Evolutionary conservation across 371 early-diverging fungal species (phyloP), one percentile per base, ranked within the genome.

Genomic region (Chytridium lagenaria): DNA sequence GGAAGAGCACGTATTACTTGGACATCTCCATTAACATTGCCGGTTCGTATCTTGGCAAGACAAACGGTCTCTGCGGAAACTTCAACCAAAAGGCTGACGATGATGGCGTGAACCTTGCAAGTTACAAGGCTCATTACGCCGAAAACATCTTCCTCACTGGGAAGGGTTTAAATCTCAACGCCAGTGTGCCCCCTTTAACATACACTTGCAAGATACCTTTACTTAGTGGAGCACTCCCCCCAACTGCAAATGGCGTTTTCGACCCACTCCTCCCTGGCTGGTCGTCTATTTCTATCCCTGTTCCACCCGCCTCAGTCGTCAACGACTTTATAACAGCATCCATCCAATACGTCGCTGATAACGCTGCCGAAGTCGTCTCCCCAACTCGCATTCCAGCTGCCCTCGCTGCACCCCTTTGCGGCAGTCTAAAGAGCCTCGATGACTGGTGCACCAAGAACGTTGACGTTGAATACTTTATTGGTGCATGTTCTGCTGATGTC

Each of bases 51-150:
- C 5, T 55, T 10, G 26, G 26, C 57, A 55, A 55, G 57, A 26
- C 26, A 7, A 55, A 55, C 10, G 57, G 57, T 15, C 57, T 55
- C 26, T 55, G 57, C 57, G 57, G 57, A 7, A 55, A 55, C 57
- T 55, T 26, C 57, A 55, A 55, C 57, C 5, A 19, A 23, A 55
- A 55, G 15, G 30, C 22, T 19, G 57, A 5, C 10, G 57, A 55
- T 23, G 57, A 55, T 26, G 26, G 12, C 12, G 7, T 44, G 44
- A 44, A 7, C 7, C 44, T 19, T 12, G 44, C 44, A 7, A 44
- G 12, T 7, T 44, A 12, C 44, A 19, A 10, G 23, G 57, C 23
- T 5, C 26, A 7, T 7, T 7, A 10, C 23, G 7, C 57, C 7
- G 57, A 55, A 30, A 55, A 55, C 57, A 19, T 55, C 30, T 55